phyloP scores from a whole-genome alignment of 2,329 filamentous ascomycete genomes.

The Cladorrhinum sp. region DNA sequence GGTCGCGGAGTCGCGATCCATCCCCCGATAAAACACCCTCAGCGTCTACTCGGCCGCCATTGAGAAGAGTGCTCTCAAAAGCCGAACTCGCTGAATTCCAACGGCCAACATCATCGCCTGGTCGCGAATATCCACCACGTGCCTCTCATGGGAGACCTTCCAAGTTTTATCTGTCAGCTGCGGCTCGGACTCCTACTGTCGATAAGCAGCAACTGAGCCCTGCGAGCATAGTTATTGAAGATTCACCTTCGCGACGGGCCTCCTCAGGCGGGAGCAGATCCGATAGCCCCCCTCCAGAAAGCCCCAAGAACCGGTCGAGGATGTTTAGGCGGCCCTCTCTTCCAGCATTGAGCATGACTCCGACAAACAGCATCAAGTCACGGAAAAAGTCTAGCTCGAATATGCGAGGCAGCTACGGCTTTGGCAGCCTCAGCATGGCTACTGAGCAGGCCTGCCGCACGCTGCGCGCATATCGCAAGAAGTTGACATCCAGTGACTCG shows the following conservation, averaged over 20 bases:
- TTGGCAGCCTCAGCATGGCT: conserved; percentile 57
- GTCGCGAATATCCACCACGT: conserved; percentile 55
- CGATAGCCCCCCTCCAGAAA: conserved; percentile 47
- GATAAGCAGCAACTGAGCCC: conserved; percentile 34
- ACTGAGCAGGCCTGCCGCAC: conserved; percentile 64
- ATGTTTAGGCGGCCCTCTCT: conserved; percentile 53
- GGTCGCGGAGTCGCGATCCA: conserved; percentile 47
- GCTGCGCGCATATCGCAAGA: conserved; percentile 60
- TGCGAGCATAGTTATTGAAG: conserved; percentile 31
- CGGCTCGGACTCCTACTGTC: conserved; percentile 40
- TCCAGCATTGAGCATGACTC: conserved; percentile 43
- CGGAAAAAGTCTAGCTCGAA: conserved; percentile 51
- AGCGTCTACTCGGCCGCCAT: conserved; percentile 63
- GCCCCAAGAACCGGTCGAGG: conserved; percentile 42
- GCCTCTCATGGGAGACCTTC: conserved; percentile 55
- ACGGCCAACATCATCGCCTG: conserved; percentile 43
- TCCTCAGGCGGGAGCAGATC: conserved; percentile 41
- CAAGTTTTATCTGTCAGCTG: conserved; percentile 42
- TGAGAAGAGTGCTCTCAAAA: conserved; percentile 82
- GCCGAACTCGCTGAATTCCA: conserved; percentile 82
- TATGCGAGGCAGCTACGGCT: conserved; percentile 41
- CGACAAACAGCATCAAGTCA: conserved; percentile 28
- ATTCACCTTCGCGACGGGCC: conserved; percentile 47
- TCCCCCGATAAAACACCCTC: conserved; percentile 50
- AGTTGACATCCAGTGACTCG: conserved; percentile 52